These are phyloP conservation scores for Trypanosoma lewisi DNA, from an alignment of 208 protist genomes.

Conservation along the genomic window DNA sequence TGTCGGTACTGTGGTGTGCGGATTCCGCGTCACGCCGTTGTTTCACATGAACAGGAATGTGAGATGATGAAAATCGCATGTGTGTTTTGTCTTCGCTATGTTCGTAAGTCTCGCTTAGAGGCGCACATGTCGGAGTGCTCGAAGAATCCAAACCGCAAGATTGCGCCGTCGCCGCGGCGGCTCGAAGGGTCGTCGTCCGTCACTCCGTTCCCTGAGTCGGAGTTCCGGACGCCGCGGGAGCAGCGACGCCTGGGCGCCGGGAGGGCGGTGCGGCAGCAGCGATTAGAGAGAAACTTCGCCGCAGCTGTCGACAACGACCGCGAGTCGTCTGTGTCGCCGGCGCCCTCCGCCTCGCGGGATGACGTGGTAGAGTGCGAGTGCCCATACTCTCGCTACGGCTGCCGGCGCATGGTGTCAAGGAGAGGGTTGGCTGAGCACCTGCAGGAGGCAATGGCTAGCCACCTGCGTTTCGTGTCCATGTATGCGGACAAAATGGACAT, in stretches of 20 bases:
- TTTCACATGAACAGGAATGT: conserved; percentile 57
- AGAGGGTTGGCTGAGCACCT: conserved; percentile 50
- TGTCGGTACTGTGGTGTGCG: conserved; percentile 64
- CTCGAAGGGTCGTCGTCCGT: not conserved
- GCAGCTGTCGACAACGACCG: not conserved
- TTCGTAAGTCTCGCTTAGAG: conserved; percentile 44
- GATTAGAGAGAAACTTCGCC: not conserved
- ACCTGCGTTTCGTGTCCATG: conserved; percentile 60
- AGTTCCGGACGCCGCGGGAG: not conserved
- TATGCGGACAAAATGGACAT: conserved; percentile 70
- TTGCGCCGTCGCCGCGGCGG: not conserved
- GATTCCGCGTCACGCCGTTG: conserved; percentile 44
- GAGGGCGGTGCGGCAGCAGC: not conserved
- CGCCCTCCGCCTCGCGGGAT: not conserved
- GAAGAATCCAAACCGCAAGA: conserved; percentile 45
- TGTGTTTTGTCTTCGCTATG: conserved; percentile 52
- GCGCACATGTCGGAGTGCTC: conserved; percentile 39
- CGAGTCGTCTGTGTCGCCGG: not conserved
- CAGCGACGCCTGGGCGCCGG: not conserved
- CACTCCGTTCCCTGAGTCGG: not conserved
- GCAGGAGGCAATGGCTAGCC: conserved; percentile 43
- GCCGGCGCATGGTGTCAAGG: conserved; percentile 42
- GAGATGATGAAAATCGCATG: conserved; percentile 67
- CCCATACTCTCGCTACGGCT: conserved; percentile 75
- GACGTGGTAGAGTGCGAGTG: conserved; percentile 23